phyloP scores from a whole-genome alignment of 2,329 filamentous ascomycete species.

The Apiospora aurea region DNA sequence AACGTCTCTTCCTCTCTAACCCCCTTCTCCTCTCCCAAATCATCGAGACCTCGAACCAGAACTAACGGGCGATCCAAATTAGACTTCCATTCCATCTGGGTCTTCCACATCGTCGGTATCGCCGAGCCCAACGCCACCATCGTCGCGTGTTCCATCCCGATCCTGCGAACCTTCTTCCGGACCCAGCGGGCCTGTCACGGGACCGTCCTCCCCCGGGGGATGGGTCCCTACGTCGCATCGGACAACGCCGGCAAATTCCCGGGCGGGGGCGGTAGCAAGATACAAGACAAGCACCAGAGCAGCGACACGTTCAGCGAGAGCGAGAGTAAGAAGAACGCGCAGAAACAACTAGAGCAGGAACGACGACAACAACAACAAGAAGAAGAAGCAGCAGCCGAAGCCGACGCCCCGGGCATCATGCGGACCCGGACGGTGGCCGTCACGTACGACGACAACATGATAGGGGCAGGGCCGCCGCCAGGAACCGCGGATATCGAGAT shows the following conservation, averaged over 20 bases:
- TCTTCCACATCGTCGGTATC: neutral
- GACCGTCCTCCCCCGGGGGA: neutral
- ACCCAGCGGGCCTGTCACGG: neutral
- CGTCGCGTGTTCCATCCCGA: constrained; percentile 1
- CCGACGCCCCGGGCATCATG: neutral
- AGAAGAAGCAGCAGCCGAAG: neutral
- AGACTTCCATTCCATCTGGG: constrained; percentile 15
- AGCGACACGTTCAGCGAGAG: neutral
- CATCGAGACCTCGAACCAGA: neutral
- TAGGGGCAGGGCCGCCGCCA: neutral
- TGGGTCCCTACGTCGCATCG: neutral
- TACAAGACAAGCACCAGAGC: neutral
- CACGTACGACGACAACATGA: neutral
- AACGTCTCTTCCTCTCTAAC: neutral
- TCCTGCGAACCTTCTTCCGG: constrained; percentile 24
- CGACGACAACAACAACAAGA: neutral
- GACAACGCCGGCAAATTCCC: constrained; percentile 5
- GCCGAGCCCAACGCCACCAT: constrained; percentile 17
- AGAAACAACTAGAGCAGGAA: neutral
- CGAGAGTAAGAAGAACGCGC: neutral
- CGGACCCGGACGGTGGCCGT: neutral
- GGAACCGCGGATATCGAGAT: neutral
- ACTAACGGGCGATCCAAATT: neutral
- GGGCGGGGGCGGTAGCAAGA: no score
- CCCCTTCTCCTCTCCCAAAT: neutral